Base-by-base conservation (phyloP, 2,329 filamentous ascomycete species). In the Sphaceloma murrayae region DNA sequence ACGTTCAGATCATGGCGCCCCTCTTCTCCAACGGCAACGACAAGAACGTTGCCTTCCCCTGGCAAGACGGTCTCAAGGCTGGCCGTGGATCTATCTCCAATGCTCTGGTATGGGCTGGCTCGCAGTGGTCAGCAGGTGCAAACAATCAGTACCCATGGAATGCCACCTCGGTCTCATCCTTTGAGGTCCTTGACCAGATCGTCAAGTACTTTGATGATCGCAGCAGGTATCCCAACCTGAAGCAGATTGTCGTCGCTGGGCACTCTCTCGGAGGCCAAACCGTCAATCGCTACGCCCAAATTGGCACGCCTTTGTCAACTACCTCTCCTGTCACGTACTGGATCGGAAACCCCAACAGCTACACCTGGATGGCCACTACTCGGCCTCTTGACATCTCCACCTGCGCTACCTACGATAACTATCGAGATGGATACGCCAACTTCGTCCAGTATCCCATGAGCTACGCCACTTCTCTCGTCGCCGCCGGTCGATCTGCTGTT, bases 1-100 rank as follows among this genome's bases (percentile, higher is more conserved):
- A 49, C 26, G 57, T 60, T 3, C 55, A 54, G 4, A 55, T 62
- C 42, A 54, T 60, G 34, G 54, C 57, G 6, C 60, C 60, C 2
- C 59, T 58, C 45, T 62, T 62, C 45, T 45, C 59, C 8, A 62
- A 62, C 39, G 59, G 59, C 7, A 53, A 62, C 22, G 60, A 62
- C 53, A 60, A 62, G 54, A 50, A 48, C 18, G 42, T 33, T 30
- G 58, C 53, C n/a, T 63, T 62, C 44, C 59, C 59, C 5, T 63
- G 56, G 55, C 56, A 52, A 30, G 52, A 53, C 6, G 45, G 45
- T 27, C 38, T 46, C 38, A 47, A 45, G 44, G 34, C 54, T 10
- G 54, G 51, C 16, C 43, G 49, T 27, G 59, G 60, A 5, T 60
- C 58, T 4, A 55, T 50, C n/a, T 53, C 57, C 31, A 59, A 56